These are phyloP conservation scores for Panaeolus cyanescens DNA, from an alignment of 768 basidiomycete genomes.

Conservation along the genomic window DNA sequence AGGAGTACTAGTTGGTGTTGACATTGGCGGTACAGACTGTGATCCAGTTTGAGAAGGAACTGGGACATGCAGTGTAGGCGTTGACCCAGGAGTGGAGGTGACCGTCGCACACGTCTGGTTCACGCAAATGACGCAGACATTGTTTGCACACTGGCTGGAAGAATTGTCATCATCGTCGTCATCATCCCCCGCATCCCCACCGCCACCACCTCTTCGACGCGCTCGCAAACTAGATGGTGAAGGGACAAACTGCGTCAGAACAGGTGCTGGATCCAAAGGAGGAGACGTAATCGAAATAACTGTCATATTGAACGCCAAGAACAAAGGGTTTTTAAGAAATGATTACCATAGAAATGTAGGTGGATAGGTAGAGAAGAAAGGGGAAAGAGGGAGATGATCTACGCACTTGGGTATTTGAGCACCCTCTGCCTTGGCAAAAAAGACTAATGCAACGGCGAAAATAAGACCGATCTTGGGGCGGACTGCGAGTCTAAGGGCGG, in stretches of 20 bases:
- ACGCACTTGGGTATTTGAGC: neutral
- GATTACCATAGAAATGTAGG: neutral
- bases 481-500: neutral
- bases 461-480: neutral
- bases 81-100: neutral
- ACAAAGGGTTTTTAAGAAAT: neutral
- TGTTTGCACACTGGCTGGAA: neutral
- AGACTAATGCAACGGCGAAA: neutral
- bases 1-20: neutral
- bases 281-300: neutral
- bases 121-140: neutral
- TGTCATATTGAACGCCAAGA: neutral
- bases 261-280: neutral
- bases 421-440: neutral
- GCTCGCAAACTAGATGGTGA: neutral
- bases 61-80: neutral
- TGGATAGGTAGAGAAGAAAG: neutral
- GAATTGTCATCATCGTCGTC: neutral
- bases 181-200: neutral
- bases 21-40: neutral
- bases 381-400: neutral
- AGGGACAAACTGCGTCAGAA: conserved; percentile 1
- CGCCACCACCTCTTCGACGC: neutral
- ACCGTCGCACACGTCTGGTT: neutral
- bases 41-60: neutral